Evolutionary conservation across 2,329 filamentous ascomycete genomes (phyloP), one percentile per base, ranked within the genome.

Genomic region (Penicillium palitans): DNA sequence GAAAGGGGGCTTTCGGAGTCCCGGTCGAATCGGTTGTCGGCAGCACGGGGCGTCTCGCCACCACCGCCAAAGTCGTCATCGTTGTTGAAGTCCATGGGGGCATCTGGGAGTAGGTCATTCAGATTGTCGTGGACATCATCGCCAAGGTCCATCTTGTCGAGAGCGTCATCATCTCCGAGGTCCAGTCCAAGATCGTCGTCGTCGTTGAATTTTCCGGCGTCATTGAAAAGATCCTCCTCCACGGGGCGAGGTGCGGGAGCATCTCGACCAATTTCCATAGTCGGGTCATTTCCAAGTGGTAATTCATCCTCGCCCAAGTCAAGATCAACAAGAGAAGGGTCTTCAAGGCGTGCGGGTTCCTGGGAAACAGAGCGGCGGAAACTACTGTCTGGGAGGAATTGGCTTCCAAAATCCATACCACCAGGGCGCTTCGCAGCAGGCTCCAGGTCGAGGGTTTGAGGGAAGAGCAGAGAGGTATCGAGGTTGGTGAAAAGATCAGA

Each of bases 221-320:
- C 78, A 54, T 80, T 79, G 56, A 80, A 77, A 29, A 80, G 72
- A 64, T 81, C 79, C 53, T 77, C 80, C 63, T 76, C 90, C 21
- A 88, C 77, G 2, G 86, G 80, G 46, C 85, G 82, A 25, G 88
- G 81, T 17, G 85, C 81, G 5, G 90, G 87, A 21, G 90, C 93
- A 66, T 96, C 89, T 87, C 93, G 90, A 70, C 93, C 95, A 67
- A 91, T 83, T 87, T 99, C 95, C 58, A 97, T 87, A 69, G 88
- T 95, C 60, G 80, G 76, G 55, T 81, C 76, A 52, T 86, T 83
- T 35, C 83, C 85, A 60, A 91, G 83, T 64, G 91, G 88, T 35
- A 91, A 80, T 62, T 84, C 80, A 60, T 85, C 80, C 29, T 84
- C 81, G 58, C 83, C 80, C 61, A 95, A 81, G 66, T 89, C 89